A percentile compares a stretch with the other conserved stretches of the same genome.
Conservation (phyloP, 768 basidiomycete species). For the Chalciporus sphaerocephalus region DNA sequence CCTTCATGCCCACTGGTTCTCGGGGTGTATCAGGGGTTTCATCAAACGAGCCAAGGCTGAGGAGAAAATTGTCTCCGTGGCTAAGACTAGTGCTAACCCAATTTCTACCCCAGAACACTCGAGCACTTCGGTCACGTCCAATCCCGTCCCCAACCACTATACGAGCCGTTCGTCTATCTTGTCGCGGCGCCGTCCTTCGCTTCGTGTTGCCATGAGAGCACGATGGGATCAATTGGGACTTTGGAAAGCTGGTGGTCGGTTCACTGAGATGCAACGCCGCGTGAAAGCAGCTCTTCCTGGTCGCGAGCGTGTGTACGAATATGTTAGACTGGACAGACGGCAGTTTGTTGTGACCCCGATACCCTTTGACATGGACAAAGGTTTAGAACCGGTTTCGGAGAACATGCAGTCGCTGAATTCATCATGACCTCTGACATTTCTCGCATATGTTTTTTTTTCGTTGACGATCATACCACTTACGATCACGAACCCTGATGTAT, state of each 20-base stretch:
- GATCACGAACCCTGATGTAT: neutral
- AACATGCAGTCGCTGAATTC: neutral
- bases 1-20: conserved; percentile 53
- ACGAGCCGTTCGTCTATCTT: conserved; percentile 20
- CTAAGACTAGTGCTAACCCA: conserved; percentile 3
- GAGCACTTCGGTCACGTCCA: conserved; percentile 7
- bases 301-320: conserved; percentile 28
- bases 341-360: neutral
- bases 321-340: conserved; percentile 23
- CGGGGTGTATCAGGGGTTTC: conserved; percentile 46
- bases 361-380: neutral
- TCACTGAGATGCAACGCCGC: conserved; percentile 28
- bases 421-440: conserved; percentile 11
- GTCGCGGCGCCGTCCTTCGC: conserved; percentile 24
- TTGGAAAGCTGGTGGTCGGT: conserved; percentile 25
- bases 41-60: conserved; percentile 27
- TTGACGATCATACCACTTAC: conserved; percentile 15
- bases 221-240: conserved; percentile 29
- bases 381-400: neutral
- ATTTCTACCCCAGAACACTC: conserved; percentile 12
- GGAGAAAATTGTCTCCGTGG: neutral
- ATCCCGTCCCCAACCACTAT: conserved; percentile 2
- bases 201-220: conserved; percentile 25
- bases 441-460: conserved; percentile 7
- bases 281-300: conserved; percentile 26